Evolutionary conservation across 768 basidiomycete species (phyloP).

Genomic region (Termitomyces sp.): DNA sequence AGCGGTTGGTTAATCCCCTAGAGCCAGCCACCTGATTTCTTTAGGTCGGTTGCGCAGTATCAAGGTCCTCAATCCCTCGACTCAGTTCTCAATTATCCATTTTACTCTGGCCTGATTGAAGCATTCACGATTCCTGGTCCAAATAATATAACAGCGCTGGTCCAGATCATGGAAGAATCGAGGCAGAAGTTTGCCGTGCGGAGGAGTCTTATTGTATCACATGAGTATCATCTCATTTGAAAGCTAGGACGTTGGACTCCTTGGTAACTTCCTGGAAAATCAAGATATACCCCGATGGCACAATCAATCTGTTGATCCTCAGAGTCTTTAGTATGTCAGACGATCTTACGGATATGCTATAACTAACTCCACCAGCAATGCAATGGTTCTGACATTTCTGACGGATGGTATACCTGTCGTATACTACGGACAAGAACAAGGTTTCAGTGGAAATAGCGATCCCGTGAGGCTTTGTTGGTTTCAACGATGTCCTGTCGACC

Average conservation of each 20-base stretch:
- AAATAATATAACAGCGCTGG: slow-evolving; percentile 54
- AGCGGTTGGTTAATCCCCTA: slow-evolving; percentile 5
- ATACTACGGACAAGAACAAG: slow-evolving; percentile 80
- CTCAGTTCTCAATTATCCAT: slow-evolving; percentile 67
- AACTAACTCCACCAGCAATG: slow-evolving; percentile 43
- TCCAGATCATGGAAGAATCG: slow-evolving; percentile 45
- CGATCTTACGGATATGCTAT: background rate
- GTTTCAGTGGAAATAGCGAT: slow-evolving; percentile 57
- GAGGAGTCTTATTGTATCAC: slow-evolving; percentile 8
- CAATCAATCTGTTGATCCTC: slow-evolving; percentile 65
- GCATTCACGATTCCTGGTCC: slow-evolving; percentile 71
- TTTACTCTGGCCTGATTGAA: slow-evolving; percentile 58
- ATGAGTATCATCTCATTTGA: background rate
- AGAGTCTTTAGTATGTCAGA: slow-evolving; percentile 54
- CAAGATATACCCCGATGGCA: slow-evolving; percentile 75
- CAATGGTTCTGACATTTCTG: slow-evolving; percentile 72
- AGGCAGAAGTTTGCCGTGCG: slow-evolving; percentile 45
- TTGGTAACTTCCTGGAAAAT: slow-evolving; percentile 80
- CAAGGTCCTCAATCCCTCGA: slow-evolving; percentile 62
- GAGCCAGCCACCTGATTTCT: background rate
- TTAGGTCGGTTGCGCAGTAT: slow-evolving; percentile 50
- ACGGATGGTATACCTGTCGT: slow-evolving; percentile 80
- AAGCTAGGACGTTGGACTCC: slow-evolving; percentile 33
- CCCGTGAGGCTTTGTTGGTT: slow-evolving; percentile 40
- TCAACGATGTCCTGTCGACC: background rate